Conservation (phyloP, 345 rosid genomes). For the Moricandia arvensis region DNA sequence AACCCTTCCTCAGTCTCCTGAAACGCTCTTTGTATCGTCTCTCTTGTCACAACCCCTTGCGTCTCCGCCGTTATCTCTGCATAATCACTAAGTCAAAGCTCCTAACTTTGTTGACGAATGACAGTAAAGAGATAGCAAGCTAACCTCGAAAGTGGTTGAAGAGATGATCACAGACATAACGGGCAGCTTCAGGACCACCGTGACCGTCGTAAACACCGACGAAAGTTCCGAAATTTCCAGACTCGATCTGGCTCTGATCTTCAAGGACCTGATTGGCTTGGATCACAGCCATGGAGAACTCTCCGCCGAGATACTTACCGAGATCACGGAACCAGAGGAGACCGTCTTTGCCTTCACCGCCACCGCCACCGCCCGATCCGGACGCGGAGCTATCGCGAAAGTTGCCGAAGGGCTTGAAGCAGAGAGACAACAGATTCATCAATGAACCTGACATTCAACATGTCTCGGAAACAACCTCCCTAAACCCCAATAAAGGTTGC, state of each 20-base stretch:
- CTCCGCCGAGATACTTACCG: conserved; percentile 65
- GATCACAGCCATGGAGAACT: conserved; percentile 86
- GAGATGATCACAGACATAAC: conserved; percentile 76
- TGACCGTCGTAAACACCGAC: conserved; percentile 94
- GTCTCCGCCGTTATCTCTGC: conserved; percentile 78
- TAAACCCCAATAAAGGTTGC: conserved; percentile 4
- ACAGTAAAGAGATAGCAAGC: conserved; percentile 11
- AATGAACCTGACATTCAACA: conserved; percentile 89
- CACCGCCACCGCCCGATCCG: conserved; percentile 40
- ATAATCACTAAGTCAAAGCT: conserved; percentile 48
- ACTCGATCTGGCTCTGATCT: conserved; percentile 90
- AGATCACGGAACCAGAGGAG: conserved; percentile 77
- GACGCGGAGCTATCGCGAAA: conserved; percentile 19
- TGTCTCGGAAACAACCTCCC: conserved; percentile 51
- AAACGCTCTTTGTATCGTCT: conserved; percentile 74
- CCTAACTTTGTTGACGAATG: conserved; percentile 20
- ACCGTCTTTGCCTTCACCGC: conserved; percentile 70
- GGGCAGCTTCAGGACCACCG: conserved; percentile 90
- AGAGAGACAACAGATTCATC: conserved; percentile 82
- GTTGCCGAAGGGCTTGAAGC: conserved; percentile 72
- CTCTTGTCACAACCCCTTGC: conserved; percentile 62
- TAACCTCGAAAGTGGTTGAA: conserved; percentile 75
- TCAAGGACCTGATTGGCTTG: conserved; percentile 89
- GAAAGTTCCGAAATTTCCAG: conserved; percentile 86
- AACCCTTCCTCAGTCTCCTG: conserved; percentile 79